Conservation (phyloP, 2,329 filamentous ascomycete genomes). For the Ceratocystis albifundus region DNA sequence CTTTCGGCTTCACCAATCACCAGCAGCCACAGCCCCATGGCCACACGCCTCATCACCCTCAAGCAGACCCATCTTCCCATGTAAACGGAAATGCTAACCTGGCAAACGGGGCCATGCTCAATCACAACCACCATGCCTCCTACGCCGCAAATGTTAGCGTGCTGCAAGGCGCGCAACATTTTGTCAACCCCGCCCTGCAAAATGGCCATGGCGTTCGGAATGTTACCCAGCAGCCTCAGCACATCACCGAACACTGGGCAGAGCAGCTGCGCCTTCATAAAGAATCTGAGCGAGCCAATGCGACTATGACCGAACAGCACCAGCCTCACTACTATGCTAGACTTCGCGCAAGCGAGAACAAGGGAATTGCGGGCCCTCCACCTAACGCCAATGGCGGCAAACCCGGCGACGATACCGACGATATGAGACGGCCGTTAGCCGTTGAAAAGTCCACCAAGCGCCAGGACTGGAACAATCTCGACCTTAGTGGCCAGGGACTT, state of each 20-base stretch:
- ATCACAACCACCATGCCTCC: conserved; percentile 21
- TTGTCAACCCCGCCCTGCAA: conserved; percentile 33
- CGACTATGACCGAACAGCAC: conserved; percentile 56
- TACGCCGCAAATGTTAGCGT: conserved; percentile 19
- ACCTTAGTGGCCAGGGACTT: conserved; percentile 91
- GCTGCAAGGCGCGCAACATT: conserved; percentile 19
- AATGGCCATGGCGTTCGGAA: conserved; percentile 44
- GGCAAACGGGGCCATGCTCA: conserved; percentile 37
- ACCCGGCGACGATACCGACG: conserved; percentile 44
- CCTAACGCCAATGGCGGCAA: conserved; percentile 39
- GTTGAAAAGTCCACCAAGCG: conserved; percentile 54
- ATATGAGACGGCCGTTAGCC: conserved; percentile 51
- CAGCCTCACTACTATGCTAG: conserved; percentile 61
- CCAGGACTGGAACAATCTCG: conserved; percentile 85
- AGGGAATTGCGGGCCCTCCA: conserved; percentile 46
- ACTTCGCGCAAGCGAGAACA: conserved; percentile 57
- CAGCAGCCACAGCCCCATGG: conserved; percentile 46
- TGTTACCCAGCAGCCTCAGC: conserved; percentile 41
- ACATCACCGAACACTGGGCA: conserved; percentile 63
- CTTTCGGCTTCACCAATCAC: conserved; percentile 60
- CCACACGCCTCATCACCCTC: conserved; percentile 52
- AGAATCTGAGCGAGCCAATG: conserved; percentile 60
- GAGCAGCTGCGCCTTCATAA: conserved; percentile 74
- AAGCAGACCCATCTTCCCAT: conserved; percentile 45
- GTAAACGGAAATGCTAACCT: conserved; percentile 38